Percentiles rank a stretch among this genome's conserved stretches.
Evolutionary conservation across 108 stramenopile genomes (phyloP).

Genomic region (Stephanodiscus minutulus): DNA sequence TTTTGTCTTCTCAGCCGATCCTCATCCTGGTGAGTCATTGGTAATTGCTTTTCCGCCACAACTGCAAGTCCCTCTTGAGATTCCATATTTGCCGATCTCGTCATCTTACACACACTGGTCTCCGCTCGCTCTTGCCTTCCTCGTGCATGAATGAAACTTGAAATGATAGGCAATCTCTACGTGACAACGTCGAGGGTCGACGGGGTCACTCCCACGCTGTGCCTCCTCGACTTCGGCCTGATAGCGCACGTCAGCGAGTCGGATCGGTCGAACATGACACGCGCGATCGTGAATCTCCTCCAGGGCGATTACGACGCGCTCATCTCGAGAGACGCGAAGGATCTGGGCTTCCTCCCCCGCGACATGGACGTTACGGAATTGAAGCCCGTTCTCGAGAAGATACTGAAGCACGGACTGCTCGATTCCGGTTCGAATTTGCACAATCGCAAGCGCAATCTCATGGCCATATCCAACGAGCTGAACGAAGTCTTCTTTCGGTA

Average conservation of each 20-base stretch:
- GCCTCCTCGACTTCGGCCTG: slow-evolving; percentile 89
- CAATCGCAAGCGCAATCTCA: slow-evolving; percentile 72
- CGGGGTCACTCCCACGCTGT: slow-evolving; percentile 47
- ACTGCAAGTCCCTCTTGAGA: neutral
- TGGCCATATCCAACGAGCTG: slow-evolving; percentile 85
- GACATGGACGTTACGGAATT: slow-evolving; percentile 82
- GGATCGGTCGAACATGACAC: slow-evolving; percentile 72
- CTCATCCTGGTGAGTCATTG: slow-evolving; percentile 54
- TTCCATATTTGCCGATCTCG: neutral
- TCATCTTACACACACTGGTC: neutral
- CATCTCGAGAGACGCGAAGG: slow-evolving; percentile 72
- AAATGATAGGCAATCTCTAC: slow-evolving; percentile 55
- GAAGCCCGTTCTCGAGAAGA: slow-evolving; percentile 71
- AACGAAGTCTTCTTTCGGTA: slow-evolving; percentile 90
- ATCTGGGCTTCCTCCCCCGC: slow-evolving; percentile 82
- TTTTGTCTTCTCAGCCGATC: slow-evolving; percentile 49
- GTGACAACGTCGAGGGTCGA: slow-evolving; percentile 60
- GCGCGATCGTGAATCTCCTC: slow-evolving; percentile 84
- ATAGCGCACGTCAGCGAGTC: slow-evolving; percentile 66
- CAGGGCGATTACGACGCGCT: slow-evolving; percentile 81
- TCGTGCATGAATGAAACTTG: neutral
- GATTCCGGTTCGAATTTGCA: slow-evolving; percentile 77
- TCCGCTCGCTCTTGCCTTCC: slow-evolving; percentile 11
- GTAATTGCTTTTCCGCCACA: neutral
- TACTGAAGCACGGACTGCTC: slow-evolving; percentile 77